Conservation (phyloP, 805 yeast genomes). For the Wickerhamiella vanderwaltii region DNA sequence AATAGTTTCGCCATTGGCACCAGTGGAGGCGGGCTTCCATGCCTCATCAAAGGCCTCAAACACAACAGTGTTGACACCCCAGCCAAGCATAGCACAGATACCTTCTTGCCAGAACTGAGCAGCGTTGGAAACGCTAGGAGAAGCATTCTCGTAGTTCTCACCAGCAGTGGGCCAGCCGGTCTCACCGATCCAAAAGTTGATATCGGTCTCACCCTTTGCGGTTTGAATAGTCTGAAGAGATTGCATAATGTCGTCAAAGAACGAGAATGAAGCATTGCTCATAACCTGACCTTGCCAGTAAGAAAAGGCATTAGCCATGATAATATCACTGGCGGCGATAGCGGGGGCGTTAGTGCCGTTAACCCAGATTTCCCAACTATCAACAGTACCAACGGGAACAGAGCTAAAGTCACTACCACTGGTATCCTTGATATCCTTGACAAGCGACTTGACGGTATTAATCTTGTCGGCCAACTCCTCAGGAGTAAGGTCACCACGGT, state of each 20-base stretch:
- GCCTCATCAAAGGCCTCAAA: constrained; percentile 94
- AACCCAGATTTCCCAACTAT: constrained; percentile 87
- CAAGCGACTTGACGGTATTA: constrained; percentile 43
- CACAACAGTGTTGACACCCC: constrained; percentile 88
- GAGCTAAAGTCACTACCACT: constrained; percentile 65
- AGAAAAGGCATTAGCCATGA: constrained; percentile 90
- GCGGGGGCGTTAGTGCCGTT: constrained; percentile 63
- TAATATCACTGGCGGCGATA: constrained; percentile 68
- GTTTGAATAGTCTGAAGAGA: constrained; percentile 83
- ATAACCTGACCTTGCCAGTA: constrained; percentile 97
- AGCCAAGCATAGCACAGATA: constrained; percentile 84
- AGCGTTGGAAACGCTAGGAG: constrained; percentile 66
- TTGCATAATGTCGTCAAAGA: constrained; percentile 96
- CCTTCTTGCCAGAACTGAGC: constrained; percentile 73
- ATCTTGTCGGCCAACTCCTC: constrained; percentile 58
- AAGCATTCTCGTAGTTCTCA: constrained; percentile 50
- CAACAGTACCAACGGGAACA: constrained; percentile 82
- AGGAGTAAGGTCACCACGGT: constrained; percentile 79
- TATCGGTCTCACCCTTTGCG: constrained; percentile 72
- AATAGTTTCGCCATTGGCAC: constrained; percentile 63
- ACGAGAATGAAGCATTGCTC: constrained; percentile 74
- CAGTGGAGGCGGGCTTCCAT: constrained; percentile 60
- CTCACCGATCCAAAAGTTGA: constrained; percentile 92
- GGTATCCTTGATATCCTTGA: constrained; percentile 56
- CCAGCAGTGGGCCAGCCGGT: constrained; percentile 96